Base-by-base conservation (phyloP, 2,329 filamentous ascomycete species). In the Ambrosiella beaveri region DNA sequence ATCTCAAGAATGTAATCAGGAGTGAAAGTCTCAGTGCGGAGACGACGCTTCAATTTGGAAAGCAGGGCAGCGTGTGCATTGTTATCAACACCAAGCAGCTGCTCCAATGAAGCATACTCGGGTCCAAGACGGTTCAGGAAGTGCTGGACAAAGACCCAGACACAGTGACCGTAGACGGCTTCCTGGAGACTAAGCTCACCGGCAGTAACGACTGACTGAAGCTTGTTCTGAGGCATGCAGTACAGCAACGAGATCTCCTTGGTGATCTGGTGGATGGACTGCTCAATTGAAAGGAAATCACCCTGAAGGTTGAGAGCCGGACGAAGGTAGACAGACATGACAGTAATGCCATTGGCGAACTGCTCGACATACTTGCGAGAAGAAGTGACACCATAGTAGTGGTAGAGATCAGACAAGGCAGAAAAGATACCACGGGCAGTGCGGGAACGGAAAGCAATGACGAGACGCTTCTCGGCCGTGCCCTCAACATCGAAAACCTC, bases 1-100 rank as follows among this genome's bases (percentile, higher is more conserved):
- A 98, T 97, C 72, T 98, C 91, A 36, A 91, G 82, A 65, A 98
- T 97, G 74, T 98, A 98, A 67, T 96, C 91, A 3, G 93, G 86
- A 0, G 93, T 98, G 70, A 98, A 98, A 0, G 93, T 98, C 73
- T 98, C 93, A 0, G 87, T 93, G 66, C 93, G 86, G 61, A 98
- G 79, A 66, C 93, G 84, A 65, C 90, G 89, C 81, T 98, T 98
- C 66, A 98, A 81, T 75, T 94, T 97, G 37, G 86, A 86, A 40
- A 98, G 78, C 61, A 96, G 78, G 65, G 93, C 88, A 15, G 86
- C 87, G 66, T 97, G 89, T 1, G 82, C 79, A 64, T 84, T 93
- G 71, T 95, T 94, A 67, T 80, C 85, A 35, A 78, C 67, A 67
- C 96, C 86, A 59, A 98, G 73, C 8, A 94, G 80, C 55, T 88